phyloP scores from a whole-genome alignment of 2,329 filamentous ascomycete genomes.

The Fusarium buxicola region DNA sequence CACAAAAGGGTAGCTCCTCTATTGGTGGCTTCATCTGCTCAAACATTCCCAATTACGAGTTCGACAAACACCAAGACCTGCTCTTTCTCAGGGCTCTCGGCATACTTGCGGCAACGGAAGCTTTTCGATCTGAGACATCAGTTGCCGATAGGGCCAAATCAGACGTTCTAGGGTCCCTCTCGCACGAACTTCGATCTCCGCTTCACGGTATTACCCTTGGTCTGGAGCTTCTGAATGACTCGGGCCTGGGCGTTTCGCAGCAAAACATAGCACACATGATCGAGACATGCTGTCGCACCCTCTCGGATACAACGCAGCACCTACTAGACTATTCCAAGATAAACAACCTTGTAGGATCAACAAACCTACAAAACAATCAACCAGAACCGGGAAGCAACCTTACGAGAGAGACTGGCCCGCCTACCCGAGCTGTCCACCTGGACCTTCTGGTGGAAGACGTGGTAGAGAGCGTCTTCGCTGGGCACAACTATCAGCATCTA shows the following conservation, averaged over 20 bases:
- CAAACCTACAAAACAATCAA: neutral
- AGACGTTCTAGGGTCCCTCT: conserved; percentile 69
- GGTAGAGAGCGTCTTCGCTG: conserved; percentile 58
- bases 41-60: conserved; percentile 53
- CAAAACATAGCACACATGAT: conserved; percentile 59
- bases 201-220: conserved; percentile 69
- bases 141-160: conserved; percentile 61
- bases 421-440: conserved; percentile 46
- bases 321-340: conserved; percentile 66
- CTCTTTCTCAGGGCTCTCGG: conserved; percentile 63
- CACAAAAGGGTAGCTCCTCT: conserved; percentile 58
- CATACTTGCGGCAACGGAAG: conserved; percentile 66
- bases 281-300: conserved; percentile 60
- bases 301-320: conserved; percentile 65
- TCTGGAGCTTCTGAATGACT: conserved; percentile 64
- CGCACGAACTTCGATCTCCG: conserved; percentile 69
- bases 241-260: conserved; percentile 58
- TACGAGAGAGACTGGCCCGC: neutral
- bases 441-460: conserved; percentile 58
- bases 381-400: neutral
- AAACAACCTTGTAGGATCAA: conserved; percentile 49
- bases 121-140: conserved; percentile 57
- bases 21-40: conserved; percentile 63
- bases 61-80: conserved; percentile 60
- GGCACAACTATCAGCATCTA: conserved; percentile 52